Base-by-base conservation (phyloP, 148 eudicot genomes). In the Pharnaceum exiguum region DNA sequence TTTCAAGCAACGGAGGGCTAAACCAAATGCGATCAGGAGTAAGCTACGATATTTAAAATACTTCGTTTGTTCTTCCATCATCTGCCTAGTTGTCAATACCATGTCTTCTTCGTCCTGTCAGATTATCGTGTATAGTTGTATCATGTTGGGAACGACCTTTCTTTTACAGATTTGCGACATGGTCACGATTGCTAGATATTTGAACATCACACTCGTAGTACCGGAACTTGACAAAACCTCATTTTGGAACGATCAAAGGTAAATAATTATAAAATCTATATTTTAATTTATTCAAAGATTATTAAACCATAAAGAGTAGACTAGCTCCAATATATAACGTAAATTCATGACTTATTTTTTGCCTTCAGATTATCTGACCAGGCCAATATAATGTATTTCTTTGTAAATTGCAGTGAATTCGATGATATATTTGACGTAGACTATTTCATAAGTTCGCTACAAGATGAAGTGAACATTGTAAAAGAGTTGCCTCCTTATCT, bases 171-270 rank as follows among this genome's bases (percentile, higher is more conserved):
- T 77, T 28, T 77, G 82, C 52, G 82, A 77, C 57, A 77, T 77
- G 82, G 82, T 77, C 25, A 52, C 78, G 2, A 70, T 77, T 22
- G 82, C 82, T 24, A 66, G 82, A 70, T 61, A 69, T 30, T 46
- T 77, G 7, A 77, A 77, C 43, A 59, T 66, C 36, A 77, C 78
- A 7, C 78, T 77, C 8, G 59, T 77, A 19, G 75, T 77, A 28
- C 82, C 82, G 17, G 72, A 77, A 38, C 53, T 77, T 11, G 82
- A 77, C 52, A 77, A 77, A 61, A 42, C 67, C 16, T 77, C 82
- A 1, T 77, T 77, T 57, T 77, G 82, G 82, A 66, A 63, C 3
- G 81, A 77, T 28, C 71, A 63, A 27, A 77, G 81, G 81, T 77
- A 60, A 28, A 0, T 33, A 44, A 0, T 5, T 2, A 1, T 5